phyloP scores from a whole-genome alignment of 202 grass and related monocot species.

The Carex sylvatica region DNA sequence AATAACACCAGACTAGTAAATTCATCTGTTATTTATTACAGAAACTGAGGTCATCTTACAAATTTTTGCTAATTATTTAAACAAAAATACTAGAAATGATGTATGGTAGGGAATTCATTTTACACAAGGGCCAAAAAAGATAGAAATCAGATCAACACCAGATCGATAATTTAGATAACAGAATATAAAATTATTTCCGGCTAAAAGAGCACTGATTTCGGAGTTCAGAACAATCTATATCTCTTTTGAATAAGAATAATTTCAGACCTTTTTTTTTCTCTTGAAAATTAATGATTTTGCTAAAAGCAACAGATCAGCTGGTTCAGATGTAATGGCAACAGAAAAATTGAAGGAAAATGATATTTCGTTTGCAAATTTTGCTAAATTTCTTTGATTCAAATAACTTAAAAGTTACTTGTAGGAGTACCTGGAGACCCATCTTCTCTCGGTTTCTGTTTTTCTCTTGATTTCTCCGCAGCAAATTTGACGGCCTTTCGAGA shows the following conservation, averaged over 20 bases:
- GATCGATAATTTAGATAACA: not conserved
- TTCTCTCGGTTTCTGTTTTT: not conserved
- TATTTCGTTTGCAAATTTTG: not conserved
- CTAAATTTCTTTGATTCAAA: slow-evolving; percentile 11
- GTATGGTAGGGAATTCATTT: not conserved
- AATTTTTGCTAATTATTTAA: not conserved
- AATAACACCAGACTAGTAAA: not conserved
- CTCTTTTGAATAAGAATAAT: not conserved
- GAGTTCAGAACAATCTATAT: not conserved
- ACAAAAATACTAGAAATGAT: not conserved
- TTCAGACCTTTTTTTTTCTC: not conserved
- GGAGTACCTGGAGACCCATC: slow-evolving; percentile 32
- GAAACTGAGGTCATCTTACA: not conserved
- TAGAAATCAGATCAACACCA: slow-evolving; percentile 2
- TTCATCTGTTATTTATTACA: not conserved
- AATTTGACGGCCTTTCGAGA: not conserved
- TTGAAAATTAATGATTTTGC: not conserved
- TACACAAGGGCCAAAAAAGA: not conserved
- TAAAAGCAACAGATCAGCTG: slow-evolving; percentile 7
- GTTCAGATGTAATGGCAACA: not conserved
- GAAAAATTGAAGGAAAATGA: not conserved
- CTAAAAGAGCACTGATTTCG: slow-evolving; percentile 9
- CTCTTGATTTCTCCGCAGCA: slow-evolving; percentile 11
- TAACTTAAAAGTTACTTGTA: not conserved
- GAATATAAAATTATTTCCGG: not conserved